These are phyloP conservation scores for Typha latifolia DNA, from an alignment of 176 grass and related monocot species.

Conservation along the genomic window DNA sequence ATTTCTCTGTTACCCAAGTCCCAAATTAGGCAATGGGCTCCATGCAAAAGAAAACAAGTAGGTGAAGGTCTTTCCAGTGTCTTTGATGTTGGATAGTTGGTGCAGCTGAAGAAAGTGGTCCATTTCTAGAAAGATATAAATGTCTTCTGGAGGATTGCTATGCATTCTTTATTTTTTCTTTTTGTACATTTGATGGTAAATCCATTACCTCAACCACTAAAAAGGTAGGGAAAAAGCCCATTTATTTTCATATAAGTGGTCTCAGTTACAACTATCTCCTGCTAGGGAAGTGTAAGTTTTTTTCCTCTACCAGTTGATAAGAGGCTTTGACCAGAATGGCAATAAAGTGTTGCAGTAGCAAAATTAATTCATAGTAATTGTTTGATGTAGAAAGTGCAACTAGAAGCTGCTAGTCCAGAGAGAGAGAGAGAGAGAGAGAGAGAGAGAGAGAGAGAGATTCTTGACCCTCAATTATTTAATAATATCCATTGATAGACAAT, in stretches of 20 bases:
- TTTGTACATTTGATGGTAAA: no score
- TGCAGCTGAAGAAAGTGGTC: conserved; percentile 4
- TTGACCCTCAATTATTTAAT: no score
- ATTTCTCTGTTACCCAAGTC: background rate
- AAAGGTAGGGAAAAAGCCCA: no score
- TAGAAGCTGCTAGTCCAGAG: background rate
- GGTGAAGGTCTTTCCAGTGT: background rate
- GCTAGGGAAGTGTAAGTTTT: no score
- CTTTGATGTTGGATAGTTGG: background rate
- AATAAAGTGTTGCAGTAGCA: background rate
- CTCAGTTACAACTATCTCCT: no score
- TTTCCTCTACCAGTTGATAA: no score
- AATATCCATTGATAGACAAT: no score
- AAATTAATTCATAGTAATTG: conserved; percentile 4
- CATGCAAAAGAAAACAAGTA: background rate
- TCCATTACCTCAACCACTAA: no score
- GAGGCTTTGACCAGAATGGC: background rate
- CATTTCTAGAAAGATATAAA: background rate
- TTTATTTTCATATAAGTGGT: no score
- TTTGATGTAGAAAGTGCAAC: background rate
- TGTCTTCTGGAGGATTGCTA: no score
- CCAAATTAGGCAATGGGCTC: background rate
- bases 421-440: background rate
- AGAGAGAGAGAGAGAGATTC: no score
- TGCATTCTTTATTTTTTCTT: no score